Evolutionary conservation across 83 land plant species (phyloP).

Genomic region (Diphasiastrum complanatum): DNA sequence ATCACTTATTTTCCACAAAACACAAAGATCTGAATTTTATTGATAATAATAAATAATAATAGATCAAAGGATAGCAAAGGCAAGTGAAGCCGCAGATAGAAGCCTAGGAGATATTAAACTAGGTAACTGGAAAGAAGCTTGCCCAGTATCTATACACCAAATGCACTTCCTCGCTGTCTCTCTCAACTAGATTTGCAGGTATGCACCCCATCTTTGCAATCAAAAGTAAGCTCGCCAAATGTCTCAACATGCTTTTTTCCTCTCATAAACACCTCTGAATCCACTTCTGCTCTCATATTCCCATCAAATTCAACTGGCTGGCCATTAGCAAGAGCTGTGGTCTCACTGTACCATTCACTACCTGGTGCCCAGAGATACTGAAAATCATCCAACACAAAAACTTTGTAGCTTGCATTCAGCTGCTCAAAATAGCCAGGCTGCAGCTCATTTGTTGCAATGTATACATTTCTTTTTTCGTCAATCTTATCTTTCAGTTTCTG

Average conservation of each 20-base stretch:
- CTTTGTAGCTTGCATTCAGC: slow-evolving; percentile 54
- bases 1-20: no score
- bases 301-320: slow-evolving; percentile 75
- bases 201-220: slow-evolving; percentile 83
- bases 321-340: slow-evolving; percentile 47
- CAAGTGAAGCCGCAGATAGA: no score
- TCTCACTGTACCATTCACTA: slow-evolving; percentile 80
- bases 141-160: no score
- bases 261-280: slow-evolving; percentile 78
- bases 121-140: no score
- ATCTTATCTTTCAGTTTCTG: slow-evolving; percentile 45
- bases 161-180: no score
- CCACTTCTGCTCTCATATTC: slow-evolving; percentile 81
- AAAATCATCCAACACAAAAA: slow-evolving; percentile 61
- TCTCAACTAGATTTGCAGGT: slow-evolving; percentile 61
- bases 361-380: slow-evolving; percentile 68
- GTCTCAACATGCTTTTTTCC: slow-evolving; percentile 86
- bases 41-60: no score
- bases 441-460: slow-evolving; percentile 71
- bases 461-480: slow-evolving; percentile 57
- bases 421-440: slow-evolving; percentile 63
- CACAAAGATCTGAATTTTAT: no score
- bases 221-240: slow-evolving; percentile 80
- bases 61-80: no score
- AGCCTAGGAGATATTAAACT: no score